Base-by-base conservation (phyloP, 768 basidiomycete genomes). In the Suillus cothurnatus region DNA sequence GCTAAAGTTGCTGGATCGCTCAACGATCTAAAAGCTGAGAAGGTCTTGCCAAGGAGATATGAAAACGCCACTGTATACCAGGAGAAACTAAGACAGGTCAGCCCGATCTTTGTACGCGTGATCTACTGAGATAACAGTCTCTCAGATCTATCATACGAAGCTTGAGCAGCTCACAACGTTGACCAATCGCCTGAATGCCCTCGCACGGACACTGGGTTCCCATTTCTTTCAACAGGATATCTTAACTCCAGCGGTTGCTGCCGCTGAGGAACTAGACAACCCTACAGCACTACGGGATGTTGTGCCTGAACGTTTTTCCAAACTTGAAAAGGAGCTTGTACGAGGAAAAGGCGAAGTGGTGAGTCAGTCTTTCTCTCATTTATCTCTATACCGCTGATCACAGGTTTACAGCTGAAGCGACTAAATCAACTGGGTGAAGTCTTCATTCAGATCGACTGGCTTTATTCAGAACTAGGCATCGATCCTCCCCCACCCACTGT, bases 311-410 rank as follows among this genome's bases (percentile, higher is more conserved):
- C 85, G 91, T 15, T 93, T 96, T 72, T 82, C 86, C 55, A 89
- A 81, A 70, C 80, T 96, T 6, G 93, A 95, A 81, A 90, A 92
- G 73, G 93, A 95, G 71, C 84, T 95, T 21, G 88, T 92, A 12
- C 82, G 90, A 61, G 93, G 92, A 14, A 94, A 94, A 76, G 85
- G 85, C n/a, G 94, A 96, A 85, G 84, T 94, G 62, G 91, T 94
- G 70, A 71, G 91, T 81, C 43, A 38, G 1, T 32, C 21, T 31
- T 36, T n/a, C 47, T n/a, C 36, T 66, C 49, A 62, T 61, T 61
- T 47, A 32, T 26, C 15, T 45, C 56, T 53, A 31, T 59, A 47
- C 60, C 61, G 59, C 66, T 53, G 65, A 62, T 14, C 6, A 15
- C 57, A 43, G 43, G 50, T n/a, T 50, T 56, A 7, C 66, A 93